Evolutionary conservation across 768 basidiomycete species (phyloP), one percentile per base, ranked within the genome.

Genomic region (Boletus insuetus): DNA sequence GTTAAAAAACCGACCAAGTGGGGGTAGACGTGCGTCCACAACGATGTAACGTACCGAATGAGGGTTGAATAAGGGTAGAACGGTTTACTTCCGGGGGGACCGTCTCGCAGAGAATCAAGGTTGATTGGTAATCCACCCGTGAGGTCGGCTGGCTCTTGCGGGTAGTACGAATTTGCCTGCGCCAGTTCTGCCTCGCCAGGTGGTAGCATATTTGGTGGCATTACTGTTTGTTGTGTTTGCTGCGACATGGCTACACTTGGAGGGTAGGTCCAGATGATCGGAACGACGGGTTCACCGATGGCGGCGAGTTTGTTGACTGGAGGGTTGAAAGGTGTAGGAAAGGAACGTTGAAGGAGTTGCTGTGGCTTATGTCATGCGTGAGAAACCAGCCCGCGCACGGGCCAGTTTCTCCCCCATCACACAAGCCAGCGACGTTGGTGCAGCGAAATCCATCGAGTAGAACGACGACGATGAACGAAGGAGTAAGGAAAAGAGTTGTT

Each of bases 51-150:
- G 53, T 69, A 91, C 91, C 91, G 84, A 65, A 94, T 94, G 51
- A 94, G 82, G 34, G 91, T 94, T 4, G 91, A 93, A 68, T 94
- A 94, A 3, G 91, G 91, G 65, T 94, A 94, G 65, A 93, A 92
- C 7, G 91, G 91, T 70, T 94, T 94, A 69, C 84, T 90, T 45
- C 91, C 91, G 8, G 91, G 89, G 3, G 91, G 91, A 0, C 91
- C 90, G 66, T 94, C 91, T 50, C 91, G 80, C 53, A 93, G 77
- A 4, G 91, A 92, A 70, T 91, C 89, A 24, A 93, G 85, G 66
- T 89, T 93, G 65, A 93, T 89, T 48, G 90, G 90, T 32, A 91
- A 78, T 22, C 89, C 89, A 22, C 90, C 89, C 9, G 89, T 89
- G 58, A 91, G 79, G 76, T 92, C 89, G 65, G 79, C 85, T 58